Evolutionary conservation across 1,284 basidiomycete genomes (phyloP).

Genomic region (Irpex sp.): DNA sequence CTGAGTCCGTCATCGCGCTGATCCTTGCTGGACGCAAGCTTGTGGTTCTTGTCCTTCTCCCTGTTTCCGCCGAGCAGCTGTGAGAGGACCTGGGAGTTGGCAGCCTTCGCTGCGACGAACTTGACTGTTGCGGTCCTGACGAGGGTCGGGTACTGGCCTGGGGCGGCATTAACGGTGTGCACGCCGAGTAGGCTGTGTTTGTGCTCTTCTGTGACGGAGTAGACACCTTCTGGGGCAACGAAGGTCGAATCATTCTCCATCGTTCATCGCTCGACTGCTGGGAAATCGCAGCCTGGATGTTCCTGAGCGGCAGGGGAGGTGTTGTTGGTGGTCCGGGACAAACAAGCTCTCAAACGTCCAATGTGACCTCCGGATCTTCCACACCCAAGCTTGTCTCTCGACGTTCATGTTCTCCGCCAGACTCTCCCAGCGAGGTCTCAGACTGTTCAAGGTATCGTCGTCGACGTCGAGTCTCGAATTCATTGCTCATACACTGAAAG

Average conservation of each 20-base stretch:
- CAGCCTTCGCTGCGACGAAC: conserved; percentile 56
- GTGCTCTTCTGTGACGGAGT: conserved; percentile 82
- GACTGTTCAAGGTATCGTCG: conserved; percentile 12
- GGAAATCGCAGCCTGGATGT: conserved; percentile 6
- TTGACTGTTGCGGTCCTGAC: conserved; percentile 61
- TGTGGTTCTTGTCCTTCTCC: conserved; percentile 57
- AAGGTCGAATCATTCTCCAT: conserved; percentile 83
- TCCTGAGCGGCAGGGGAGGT: conserved; percentile 7
- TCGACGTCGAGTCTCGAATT: neutral
- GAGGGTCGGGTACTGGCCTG: conserved; percentile 54
- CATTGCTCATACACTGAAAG: too few species aligned
- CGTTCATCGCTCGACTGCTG: conserved; percentile 21
- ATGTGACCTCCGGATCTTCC: conserved; percentile 16
- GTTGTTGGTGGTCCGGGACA: conserved; percentile 14
- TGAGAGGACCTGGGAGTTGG: conserved; percentile 52
- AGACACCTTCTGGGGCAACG: conserved; percentile 83
- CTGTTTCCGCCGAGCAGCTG: conserved; percentile 63
- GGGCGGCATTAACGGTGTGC: conserved; percentile 42
- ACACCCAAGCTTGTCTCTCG: conserved; percentile 8
- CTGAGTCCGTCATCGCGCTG: conserved; percentile 60
- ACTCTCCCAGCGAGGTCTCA: conserved; percentile 15
- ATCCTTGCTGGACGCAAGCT: conserved; percentile 29
- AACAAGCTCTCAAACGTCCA: conserved; percentile 2
- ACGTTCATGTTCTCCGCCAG: conserved; percentile 24
- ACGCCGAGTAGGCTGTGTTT: conserved; percentile 53